Evolutionary conservation across 306 rosid species (phyloP).

Genomic region (Vigna trinervia): DNA sequence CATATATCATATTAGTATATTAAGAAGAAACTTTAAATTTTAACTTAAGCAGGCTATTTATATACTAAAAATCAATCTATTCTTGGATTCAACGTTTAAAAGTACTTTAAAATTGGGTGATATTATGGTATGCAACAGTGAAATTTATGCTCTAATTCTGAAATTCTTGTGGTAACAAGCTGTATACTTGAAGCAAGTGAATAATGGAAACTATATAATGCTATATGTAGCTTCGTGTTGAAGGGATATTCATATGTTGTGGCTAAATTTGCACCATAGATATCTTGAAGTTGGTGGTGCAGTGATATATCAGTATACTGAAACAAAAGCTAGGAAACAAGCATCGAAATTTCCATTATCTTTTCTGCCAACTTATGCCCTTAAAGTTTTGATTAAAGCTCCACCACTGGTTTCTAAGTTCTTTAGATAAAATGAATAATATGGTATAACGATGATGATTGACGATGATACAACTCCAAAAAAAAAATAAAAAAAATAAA

Average conservation of each 20-base stretch:
- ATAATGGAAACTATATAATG: no score
- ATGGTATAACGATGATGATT: not conserved
- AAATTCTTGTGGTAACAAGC: no score
- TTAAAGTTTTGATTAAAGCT: conserved; percentile 14
- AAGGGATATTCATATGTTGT: not conserved
- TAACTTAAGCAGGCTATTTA: no score
- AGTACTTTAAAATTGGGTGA: no score
- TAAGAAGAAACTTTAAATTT: no score
- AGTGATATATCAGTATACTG: not conserved
- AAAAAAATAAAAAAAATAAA: not conserved
- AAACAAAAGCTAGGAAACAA: not conserved
- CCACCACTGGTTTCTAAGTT: not conserved
- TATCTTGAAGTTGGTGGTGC: not conserved
- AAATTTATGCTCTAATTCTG: no score
- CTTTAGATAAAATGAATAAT: not conserved
- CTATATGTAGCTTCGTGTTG: not conserved
- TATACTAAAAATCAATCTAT: no score
- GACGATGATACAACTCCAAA: not conserved
- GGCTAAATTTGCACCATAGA: not conserved
- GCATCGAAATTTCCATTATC: not conserved
- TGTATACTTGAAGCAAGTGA: no score
- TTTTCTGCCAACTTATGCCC: conserved; percentile 4
- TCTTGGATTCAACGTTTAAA: no score
- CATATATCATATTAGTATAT: no score
- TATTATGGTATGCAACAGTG: no score